Evolutionary conservation across 306 rosid genomes (phyloP).

Genomic region (Vigna radiata): DNA sequence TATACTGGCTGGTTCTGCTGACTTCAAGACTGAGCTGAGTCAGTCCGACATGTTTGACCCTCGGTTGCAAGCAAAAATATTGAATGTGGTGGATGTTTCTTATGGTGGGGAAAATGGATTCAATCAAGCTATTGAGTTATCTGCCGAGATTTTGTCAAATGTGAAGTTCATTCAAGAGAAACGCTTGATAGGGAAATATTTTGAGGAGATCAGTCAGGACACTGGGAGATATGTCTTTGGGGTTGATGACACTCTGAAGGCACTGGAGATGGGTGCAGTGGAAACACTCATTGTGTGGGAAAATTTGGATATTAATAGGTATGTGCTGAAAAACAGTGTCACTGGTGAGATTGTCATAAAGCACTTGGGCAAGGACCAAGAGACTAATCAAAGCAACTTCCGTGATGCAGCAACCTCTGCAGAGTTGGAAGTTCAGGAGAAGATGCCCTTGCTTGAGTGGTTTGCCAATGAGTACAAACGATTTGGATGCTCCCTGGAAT

Average conservation of each 20-base stretch:
- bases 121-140: slow-evolving; percentile 86
- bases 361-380: slow-evolving; percentile 82
- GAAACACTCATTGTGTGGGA: slow-evolving; percentile 91
- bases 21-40: slow-evolving; percentile 91
- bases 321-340: slow-evolving; percentile 58
- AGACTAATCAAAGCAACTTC: slow-evolving; percentile 64
- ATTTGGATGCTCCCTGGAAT: slow-evolving; percentile 84
- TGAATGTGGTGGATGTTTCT: slow-evolving; percentile 91
- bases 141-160: slow-evolving; percentile 77
- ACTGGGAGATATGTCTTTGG: slow-evolving; percentile 92
- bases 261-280: slow-evolving; percentile 92
- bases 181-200: slow-evolving; percentile 80
- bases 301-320: slow-evolving; percentile 77
- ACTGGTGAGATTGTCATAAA: slow-evolving; percentile 69
- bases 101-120: slow-evolving; percentile 93
- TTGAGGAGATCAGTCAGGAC: slow-evolving; percentile 92
- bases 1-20: slow-evolving; percentile 92
- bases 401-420: slow-evolving; percentile 55
- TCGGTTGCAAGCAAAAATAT: slow-evolving; percentile 80
- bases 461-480: slow-evolving; percentile 80
- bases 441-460: slow-evolving; percentile 83
- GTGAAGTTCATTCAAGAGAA: slow-evolving; percentile 94
- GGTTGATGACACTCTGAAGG: slow-evolving; percentile 85
- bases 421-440: slow-evolving; percentile 87
- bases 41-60: slow-evolving; percentile 96